These are phyloP conservation scores for Cyberlindnera mrakii DNA, from an alignment of 805 yeast genomes.

Conservation along the genomic window DNA sequence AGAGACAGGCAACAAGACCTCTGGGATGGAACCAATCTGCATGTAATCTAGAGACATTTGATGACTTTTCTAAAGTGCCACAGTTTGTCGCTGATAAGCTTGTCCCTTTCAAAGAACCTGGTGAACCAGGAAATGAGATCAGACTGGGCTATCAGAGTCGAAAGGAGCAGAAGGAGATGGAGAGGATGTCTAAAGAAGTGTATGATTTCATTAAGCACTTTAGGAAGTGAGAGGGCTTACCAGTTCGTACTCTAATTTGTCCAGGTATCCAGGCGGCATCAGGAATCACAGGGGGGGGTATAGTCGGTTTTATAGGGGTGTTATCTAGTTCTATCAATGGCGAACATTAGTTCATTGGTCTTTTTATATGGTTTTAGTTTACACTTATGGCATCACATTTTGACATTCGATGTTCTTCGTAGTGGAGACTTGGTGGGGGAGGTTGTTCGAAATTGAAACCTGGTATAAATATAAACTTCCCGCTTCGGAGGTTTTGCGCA, in stretches of 20 bases:
- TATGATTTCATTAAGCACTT: slow-evolving; percentile 19
- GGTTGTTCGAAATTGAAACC: too few species aligned
- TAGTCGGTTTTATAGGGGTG: not conserved
- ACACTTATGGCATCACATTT: too few species aligned
- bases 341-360: too few species aligned
- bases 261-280: not conserved
- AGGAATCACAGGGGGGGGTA: not conserved
- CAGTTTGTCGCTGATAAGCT: slow-evolving; percentile 23
- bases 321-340: too few species aligned
- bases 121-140: slow-evolving; percentile 21
- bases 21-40: slow-evolving; percentile 23
- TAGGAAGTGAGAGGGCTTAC: slow-evolving; percentile 6
- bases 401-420: too few species aligned
- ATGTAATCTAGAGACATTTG: slow-evolving; percentile 19
- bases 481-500: not conserved
- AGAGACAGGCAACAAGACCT: slow-evolving; percentile 18
- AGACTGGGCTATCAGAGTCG: slow-evolving; percentile 19
- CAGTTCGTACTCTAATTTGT: not conserved
- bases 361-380: too few species aligned
- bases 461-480: too few species aligned
- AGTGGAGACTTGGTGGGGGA: too few species aligned
- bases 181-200: slow-evolving; percentile 16
- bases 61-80: slow-evolving; percentile 21
- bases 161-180: slow-evolving; percentile 19
- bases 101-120: slow-evolving; percentile 18